These are phyloP conservation scores for Stephania yunnanensis DNA, from an alignment of 164 flowering plant genomes.

Conservation along the genomic window DNA sequence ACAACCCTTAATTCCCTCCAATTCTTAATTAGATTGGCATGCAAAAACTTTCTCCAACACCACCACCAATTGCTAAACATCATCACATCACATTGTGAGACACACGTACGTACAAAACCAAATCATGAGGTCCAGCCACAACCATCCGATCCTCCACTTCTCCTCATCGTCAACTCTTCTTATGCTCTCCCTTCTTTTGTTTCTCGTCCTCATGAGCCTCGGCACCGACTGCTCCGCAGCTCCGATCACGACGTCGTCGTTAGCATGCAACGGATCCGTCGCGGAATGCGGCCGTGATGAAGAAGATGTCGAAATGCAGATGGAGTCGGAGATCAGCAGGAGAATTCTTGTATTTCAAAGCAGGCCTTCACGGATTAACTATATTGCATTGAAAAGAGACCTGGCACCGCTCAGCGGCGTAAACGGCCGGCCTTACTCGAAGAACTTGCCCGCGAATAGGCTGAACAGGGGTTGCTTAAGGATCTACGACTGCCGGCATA, in stretches of 20 bases:
- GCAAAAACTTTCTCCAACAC: not conserved
- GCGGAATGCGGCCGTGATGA: not conserved
- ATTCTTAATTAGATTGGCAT: too few relatives aligned
- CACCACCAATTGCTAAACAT: not conserved
- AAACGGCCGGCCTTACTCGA: not conserved
- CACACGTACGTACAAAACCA: too few relatives aligned
- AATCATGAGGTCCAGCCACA: too few relatives aligned
- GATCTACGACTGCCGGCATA: not conserved
- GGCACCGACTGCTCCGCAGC: not conserved
- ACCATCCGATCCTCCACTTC: not conserved
- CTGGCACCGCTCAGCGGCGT: not conserved
- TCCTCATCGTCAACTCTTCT: not conserved
- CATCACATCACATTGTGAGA: too few relatives aligned
- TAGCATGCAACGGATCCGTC: conserved; percentile 1
- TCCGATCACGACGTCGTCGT: not conserved
- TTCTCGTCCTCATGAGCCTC: not conserved
- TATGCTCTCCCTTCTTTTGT: not conserved
- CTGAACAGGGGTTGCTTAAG: not conserved
- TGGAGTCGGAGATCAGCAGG: not conserved
- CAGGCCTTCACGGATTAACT: not conserved
- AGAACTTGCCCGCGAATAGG: not conserved
- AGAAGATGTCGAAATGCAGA: not conserved
- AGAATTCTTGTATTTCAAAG: not conserved
- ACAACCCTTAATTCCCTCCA: too few relatives aligned
- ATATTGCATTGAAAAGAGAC: not conserved